Evolutionary conservation across 179 eudicot genomes (phyloP).

Genomic region (Amaranthus tricolor): DNA sequence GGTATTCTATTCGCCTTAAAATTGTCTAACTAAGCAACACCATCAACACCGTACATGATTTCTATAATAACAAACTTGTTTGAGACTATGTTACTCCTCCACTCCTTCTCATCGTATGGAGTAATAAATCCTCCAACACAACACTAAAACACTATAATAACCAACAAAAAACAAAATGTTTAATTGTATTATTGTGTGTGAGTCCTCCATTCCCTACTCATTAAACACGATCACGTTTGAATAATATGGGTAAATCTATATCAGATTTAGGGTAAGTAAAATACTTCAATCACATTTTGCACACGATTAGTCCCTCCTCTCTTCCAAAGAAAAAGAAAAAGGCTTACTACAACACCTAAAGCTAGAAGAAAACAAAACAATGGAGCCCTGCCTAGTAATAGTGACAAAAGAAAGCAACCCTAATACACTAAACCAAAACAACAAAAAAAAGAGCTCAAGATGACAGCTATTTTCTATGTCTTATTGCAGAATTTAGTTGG

Average conservation of each 20-base stretch:
- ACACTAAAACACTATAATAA: no score
- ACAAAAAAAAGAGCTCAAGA: constrained; percentile 18
- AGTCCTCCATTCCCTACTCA: no score
- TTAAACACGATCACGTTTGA: no score
- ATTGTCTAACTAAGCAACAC: no score
- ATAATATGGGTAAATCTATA: neutral
- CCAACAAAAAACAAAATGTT: no score
- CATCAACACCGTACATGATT: no score
- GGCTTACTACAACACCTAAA: neutral
- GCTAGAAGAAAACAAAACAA: neutral
- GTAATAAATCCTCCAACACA: no score
- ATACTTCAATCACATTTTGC: neutral
- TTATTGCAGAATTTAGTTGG: constrained; percentile 5
- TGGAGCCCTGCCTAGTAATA: neutral
- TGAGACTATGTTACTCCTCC: no score
- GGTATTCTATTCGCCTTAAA: no score
- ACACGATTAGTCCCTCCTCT: neutral
- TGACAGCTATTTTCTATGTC: constrained; percentile 24
- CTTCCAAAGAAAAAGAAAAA: neutral
- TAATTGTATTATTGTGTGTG: no score
- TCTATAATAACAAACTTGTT: no score
- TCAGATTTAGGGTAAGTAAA: neutral
- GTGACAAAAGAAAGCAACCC: neutral
- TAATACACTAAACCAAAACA: constrained; percentile 8
- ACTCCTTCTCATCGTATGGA: no score